These are phyloP conservation scores for Fraxinus floribunda DNA, from an alignment of 305 asterid genomes.

Conservation along the genomic window DNA sequence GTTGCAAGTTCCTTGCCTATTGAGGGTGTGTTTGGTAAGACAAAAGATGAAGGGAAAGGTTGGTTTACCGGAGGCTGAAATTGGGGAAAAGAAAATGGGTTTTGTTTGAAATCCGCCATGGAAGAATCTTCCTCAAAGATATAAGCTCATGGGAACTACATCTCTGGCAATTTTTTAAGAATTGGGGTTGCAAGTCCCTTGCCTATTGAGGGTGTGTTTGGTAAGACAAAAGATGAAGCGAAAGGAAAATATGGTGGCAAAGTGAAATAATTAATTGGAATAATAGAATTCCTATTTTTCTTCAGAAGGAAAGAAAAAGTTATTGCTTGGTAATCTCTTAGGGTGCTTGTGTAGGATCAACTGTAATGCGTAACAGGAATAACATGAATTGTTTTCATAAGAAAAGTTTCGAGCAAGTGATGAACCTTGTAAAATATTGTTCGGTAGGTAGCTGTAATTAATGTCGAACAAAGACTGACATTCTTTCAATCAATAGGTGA, in stretches of 20 bases:
- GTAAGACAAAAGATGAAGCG: not conserved
- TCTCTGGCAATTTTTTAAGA: not conserved
- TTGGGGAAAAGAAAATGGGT: no score
- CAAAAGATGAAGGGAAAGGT: not conserved
- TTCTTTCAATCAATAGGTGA: constrained; percentile 59
- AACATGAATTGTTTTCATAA: not conserved
- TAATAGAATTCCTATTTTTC: not conserved
- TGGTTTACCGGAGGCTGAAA: no score
- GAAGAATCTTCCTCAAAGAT: no score
- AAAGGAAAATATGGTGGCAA: not conserved
- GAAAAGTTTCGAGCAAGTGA: not conserved
- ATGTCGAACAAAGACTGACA: constrained; percentile 23
- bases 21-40: not conserved
- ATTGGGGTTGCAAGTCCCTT: not conserved
- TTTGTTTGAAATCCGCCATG: no score
- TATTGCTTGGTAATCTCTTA: not conserved
- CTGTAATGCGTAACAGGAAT: not conserved
- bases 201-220: not conserved
- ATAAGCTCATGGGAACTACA: no score
- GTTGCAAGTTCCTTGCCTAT: not conserved
- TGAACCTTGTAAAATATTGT: not conserved
- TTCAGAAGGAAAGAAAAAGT: not conserved
- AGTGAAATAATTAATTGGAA: not conserved
- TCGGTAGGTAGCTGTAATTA: constrained; percentile 17
- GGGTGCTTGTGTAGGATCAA: constrained; percentile 3